These are phyloP conservation scores for Camelina neglecta DNA, from an alignment of 345 rosid species.

Conservation along the genomic window DNA sequence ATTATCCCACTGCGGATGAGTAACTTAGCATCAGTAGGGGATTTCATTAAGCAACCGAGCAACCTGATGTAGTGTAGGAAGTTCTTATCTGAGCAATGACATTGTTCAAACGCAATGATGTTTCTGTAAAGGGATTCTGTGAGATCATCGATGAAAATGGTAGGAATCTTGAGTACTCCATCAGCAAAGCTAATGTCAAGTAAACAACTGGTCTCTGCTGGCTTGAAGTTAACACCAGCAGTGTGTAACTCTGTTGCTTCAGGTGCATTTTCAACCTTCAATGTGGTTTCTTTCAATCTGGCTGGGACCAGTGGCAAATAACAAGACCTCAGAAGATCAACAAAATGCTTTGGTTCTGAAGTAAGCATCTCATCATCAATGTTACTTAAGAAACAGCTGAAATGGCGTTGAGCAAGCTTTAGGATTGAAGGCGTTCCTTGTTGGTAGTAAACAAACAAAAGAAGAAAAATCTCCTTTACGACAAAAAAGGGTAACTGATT, in stretches of 20 bases:
- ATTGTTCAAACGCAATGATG: conserved; percentile 41
- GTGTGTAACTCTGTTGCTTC: conserved; percentile 43
- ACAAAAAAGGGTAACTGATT: conserved; percentile 38
- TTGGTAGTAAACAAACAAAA: conserved; percentile 30
- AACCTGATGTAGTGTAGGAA: conserved; percentile 31
- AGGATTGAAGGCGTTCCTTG: conserved; percentile 37
- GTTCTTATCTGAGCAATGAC: conserved; percentile 27
- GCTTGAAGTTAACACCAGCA: conserved; percentile 50
- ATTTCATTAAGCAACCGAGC: conserved; percentile 33
- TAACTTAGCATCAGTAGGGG: conserved; percentile 34
- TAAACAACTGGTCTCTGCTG: conserved; percentile 13
- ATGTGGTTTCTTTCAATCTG: not conserved
- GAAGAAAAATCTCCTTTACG: not conserved
- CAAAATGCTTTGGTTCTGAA: conserved; percentile 39
- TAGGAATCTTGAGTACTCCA: conserved; percentile 33
- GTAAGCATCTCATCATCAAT: not conserved
- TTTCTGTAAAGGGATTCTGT: conserved; percentile 32
- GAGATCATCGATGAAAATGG: conserved; percentile 31
- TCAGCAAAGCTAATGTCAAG: conserved; percentile 41
- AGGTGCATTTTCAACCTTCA: conserved; percentile 32
- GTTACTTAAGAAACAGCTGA: conserved; percentile 31
- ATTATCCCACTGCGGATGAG: conserved; percentile 36
- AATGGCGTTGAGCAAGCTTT: conserved; percentile 31
- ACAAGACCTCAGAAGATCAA: conserved; percentile 38
- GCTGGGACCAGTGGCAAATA: conserved; percentile 16